These are phyloP conservation scores for Chytridium lagenaria DNA, from an alignment of 371 early-diverging fungal genomes.

Conservation along the genomic window DNA sequence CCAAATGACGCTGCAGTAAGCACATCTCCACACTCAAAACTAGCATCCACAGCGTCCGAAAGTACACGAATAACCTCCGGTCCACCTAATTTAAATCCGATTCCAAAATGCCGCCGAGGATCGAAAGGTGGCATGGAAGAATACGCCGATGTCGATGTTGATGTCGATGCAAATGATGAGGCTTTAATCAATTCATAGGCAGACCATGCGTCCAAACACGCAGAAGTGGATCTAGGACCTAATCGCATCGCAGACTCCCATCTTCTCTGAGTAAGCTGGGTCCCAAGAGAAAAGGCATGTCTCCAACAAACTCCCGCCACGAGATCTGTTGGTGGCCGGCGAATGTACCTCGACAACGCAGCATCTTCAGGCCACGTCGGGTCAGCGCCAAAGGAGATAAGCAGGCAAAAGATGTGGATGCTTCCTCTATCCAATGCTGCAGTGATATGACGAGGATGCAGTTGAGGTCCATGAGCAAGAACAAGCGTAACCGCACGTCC, in stretches of 20 bases:
- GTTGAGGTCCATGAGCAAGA: slow-evolving; percentile 14
- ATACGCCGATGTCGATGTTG: too few relatives aligned
- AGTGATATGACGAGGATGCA: slow-evolving; percentile 32
- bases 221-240: slow-evolving; percentile 25
- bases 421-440: slow-evolving; percentile 30
- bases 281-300: slow-evolving; percentile 27
- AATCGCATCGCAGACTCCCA: slow-evolving; percentile 32
- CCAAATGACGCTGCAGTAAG: slow-evolving; percentile 34
- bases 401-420: slow-evolving; percentile 22
- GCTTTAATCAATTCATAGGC: neutral
- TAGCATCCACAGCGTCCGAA: slow-evolving; percentile 30
- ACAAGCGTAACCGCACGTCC: slow-evolving; percentile 25
- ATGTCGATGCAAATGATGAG: neutral
- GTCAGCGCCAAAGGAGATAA: slow-evolving; percentile 29
- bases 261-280: slow-evolving; percentile 22
- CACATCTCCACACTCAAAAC: slow-evolving; percentile 24
- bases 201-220: slow-evolving; percentile 26
- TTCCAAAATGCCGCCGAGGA: slow-evolving; percentile 28
- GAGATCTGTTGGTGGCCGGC: slow-evolving; percentile 22
- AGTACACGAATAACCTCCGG: slow-evolving; percentile 26
- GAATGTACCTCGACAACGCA: slow-evolving; percentile 12
- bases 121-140: slow-evolving; percentile 1
- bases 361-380: slow-evolving; percentile 33
- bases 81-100: slow-evolving; percentile 32
- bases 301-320: slow-evolving; percentile 28